These are phyloP conservation scores for Chlorella sp. DNA, from an alignment of 139 green algal genomes.

Conservation along the genomic window DNA sequence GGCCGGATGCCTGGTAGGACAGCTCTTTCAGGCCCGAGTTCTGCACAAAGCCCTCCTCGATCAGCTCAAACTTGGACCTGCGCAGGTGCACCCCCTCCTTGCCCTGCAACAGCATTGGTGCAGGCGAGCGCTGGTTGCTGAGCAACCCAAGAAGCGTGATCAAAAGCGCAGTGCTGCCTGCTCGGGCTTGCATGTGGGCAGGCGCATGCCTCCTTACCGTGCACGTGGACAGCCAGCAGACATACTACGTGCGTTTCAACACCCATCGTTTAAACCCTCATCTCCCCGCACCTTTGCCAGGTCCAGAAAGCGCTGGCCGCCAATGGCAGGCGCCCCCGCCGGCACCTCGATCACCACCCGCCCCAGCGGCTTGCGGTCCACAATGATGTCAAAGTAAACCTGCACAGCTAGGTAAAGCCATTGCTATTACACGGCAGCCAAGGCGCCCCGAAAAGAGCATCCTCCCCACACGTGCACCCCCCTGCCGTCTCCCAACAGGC, in stretches of 20 bases:
- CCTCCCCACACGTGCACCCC: background rate
- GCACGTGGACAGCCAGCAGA: no score
- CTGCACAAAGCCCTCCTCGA: slow-evolving; percentile 39
- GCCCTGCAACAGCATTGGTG: slow-evolving; percentile 42
- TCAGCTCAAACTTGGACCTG: slow-evolving; percentile 50
- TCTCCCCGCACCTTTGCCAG: background rate
- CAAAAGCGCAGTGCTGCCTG: no score
- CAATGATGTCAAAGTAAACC: slow-evolving; percentile 59
- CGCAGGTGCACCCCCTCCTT: slow-evolving; percentile 58
- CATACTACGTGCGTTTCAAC: no score
- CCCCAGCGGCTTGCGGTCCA: slow-evolving; percentile 52
- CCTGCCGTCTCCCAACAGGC: background rate
- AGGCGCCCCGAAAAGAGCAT: no score
- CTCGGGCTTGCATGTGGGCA: no score
- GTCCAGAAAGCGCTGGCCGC: background rate
- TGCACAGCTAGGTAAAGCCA: no score
- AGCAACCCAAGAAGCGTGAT: no score
- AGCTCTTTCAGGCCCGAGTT: slow-evolving; percentile 31
- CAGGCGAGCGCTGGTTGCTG: no score
- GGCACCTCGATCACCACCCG: slow-evolving; percentile 41
- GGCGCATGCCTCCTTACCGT: no score
- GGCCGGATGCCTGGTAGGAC: slow-evolving; percentile 25
- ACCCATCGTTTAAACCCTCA: no score
- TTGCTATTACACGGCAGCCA: no score
- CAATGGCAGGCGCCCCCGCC: background rate